phyloP scores from a whole-genome alignment of 306 rosid species.

The Abrus pulchellus region DNA sequence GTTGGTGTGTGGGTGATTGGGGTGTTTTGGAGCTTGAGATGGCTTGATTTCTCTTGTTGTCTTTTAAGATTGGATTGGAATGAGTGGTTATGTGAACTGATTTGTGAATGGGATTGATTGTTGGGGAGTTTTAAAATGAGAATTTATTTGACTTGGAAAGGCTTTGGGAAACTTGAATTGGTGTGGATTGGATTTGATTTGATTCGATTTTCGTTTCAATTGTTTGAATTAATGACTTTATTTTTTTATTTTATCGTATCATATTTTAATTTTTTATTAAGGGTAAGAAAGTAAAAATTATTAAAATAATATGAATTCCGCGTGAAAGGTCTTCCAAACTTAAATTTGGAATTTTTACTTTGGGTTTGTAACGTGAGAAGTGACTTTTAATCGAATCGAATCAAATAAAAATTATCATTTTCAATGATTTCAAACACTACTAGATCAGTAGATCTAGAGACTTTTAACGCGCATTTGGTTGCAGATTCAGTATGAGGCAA shows the following conservation, averaged over 20 bases:
- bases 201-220: conserved; percentile 25
- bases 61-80: neutral
- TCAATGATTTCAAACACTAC: conserved; percentile 20
- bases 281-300: neutral
- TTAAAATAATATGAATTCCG: neutral
- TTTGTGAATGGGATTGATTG: neutral
- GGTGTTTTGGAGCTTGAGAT: neutral
- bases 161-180: neutral
- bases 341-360: neutral
- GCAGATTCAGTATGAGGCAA: conserved; percentile 9
- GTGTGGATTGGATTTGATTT: conserved; percentile 1
- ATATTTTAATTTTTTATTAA: neutral
- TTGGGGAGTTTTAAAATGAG: neutral
- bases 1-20: neutral
- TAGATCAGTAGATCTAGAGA: conserved; percentile 8
- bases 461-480: neutral
- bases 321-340: neutral
- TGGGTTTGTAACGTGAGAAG: neutral
- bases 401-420: neutral
- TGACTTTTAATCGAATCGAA: neutral
- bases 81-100: neutral
- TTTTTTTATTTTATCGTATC: neutral
- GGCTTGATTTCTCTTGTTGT: conserved; percentile 8
- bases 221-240: neutral
- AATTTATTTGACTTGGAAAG: conserved; percentile 11